Conservation (phyloP, 805 yeast genomes). For the Candida ovalis region DNA sequence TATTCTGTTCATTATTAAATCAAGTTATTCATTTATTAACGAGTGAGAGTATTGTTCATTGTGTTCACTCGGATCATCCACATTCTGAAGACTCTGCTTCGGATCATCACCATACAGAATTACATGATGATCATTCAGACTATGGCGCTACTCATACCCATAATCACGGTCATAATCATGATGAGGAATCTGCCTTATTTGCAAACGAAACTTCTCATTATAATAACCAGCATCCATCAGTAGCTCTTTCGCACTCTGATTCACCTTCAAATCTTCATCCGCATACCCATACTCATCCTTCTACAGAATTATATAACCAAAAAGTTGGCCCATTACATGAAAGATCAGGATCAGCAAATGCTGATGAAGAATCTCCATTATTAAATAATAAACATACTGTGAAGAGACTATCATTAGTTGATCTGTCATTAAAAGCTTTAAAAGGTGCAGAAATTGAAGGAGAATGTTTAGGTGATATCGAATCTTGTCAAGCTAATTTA, state of each 20-base stretch:
- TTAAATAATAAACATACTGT: background rate
- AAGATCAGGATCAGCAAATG: background rate
- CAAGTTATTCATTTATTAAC: constrained; percentile 67
- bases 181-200: background rate
- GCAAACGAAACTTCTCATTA: background rate
- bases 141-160: constrained; percentile 6
- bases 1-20: constrained; percentile 58
- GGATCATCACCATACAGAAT: too few relatives aligned
- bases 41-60: constrained; percentile 80
- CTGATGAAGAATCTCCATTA: background rate
- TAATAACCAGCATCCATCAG: background rate
- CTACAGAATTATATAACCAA: background rate
- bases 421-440: constrained; percentile 29
- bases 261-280: background rate
- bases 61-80: constrained; percentile 56
- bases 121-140: constrained; percentile 5
- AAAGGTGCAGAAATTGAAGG: constrained; percentile 28
- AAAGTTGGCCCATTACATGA: background rate
- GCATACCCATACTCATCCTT: background rate
- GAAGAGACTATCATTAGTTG: constrained; percentile 24
- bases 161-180: background rate
- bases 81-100: constrained; percentile 13
- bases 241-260: background rate
- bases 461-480: constrained; percentile 31
- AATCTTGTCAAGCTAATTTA: constrained; percentile 25